Base-by-base conservation (phyloP, 2,329 filamentous ascomycete genomes). In the Aspergillus cejpii region DNA sequence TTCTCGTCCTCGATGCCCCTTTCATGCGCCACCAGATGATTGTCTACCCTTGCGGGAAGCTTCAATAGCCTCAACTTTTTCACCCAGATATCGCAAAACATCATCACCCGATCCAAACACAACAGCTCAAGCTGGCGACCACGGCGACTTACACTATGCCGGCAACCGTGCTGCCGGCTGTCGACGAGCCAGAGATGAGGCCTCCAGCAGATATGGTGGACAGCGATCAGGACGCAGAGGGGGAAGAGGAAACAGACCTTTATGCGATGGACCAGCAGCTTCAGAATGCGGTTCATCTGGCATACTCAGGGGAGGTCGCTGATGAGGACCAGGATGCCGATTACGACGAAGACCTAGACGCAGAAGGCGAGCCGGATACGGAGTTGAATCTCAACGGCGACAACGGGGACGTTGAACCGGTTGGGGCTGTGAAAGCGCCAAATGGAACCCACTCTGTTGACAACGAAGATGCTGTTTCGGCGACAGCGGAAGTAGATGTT, bases 181-280 rank as follows among this genome's bases (percentile, higher is more conserved):
- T 63, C 51, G 59, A 66, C 48, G 61, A 67, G 51, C 55, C 59
- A 37, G 56, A 59, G 44, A 53, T 60, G 47, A 60, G 62, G 50
- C 54, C 59, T 31, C 58, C 58, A 26, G 47, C 56, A 24, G 64
- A 68, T 43, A 47, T 61, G 47, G 55, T 62, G 34, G 67, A 69
- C 45, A 70, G 68, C 50, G 68, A 71, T 42, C 62, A 66, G 53
- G 68, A 71, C 47, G 68, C 68, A 15, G 68, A 70, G 45, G 68
- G 68, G n/a, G 67, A 70, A 47, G 67, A 70, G 38, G 66, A 68
- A 43, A 65, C 66, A 12, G 67, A 70, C 43, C 44, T 69, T 24
- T 69, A 68, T 43, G 59, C 61, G 37, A 64, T 64, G 62, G 64
- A 68, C 38, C 63, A 67, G 44, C 64, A 64, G 40, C 58, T 66